Evolutionary conservation across 1,284 basidiomycete genomes (phyloP), one percentile per base, ranked within the genome.

Genomic region (Caloboletus inedulis): DNA sequence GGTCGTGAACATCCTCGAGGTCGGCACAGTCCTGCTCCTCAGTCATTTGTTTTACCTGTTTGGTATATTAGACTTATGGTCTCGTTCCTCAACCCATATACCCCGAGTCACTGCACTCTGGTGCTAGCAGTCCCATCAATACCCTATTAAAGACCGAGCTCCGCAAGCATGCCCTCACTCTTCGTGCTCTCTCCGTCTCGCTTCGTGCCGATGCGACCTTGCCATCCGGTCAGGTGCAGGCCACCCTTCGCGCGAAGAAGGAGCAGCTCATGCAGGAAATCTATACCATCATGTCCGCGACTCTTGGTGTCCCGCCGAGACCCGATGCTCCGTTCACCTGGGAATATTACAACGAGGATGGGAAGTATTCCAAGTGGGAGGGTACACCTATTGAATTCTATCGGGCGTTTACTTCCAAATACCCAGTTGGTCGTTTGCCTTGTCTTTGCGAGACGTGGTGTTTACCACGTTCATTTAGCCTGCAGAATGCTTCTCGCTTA

Each of bases 41-140:
- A 39, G 13, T 18, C 1, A 18, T 31, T 33, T 30, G 34, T n/a
- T 43, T 55, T 25, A 52, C 30, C 27, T 16, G 1, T 34, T 33
- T 25, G 33, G 30, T 23, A 36, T 48, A 4, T 44, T 55, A 83
- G 75, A 87, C 79, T 48, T 96, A 95, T 64, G 94, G 94, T 45
- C 74, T 93, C 42, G 81, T 96, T 36, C 93, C 93, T 1, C 89
- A 93, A 67, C 57, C 80, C 0, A 61, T 93, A 39, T 97, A 84
- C 71, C 94, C 94, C 18, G 95, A 98, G 71, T 90, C 90, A 0
- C 84, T 79, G 58, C 89, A 92, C 63, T 94, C 92, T 4, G 84
- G 86, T 25, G 75, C 85, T 49, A 89, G 91, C 6, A 65, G 74
- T 31, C 82, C 86, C 13, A 74, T 98, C 59, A 90, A 96, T 71